Base-by-base conservation (phyloP, 108 stramenopile species). In the Conticribra guillardii region DNA sequence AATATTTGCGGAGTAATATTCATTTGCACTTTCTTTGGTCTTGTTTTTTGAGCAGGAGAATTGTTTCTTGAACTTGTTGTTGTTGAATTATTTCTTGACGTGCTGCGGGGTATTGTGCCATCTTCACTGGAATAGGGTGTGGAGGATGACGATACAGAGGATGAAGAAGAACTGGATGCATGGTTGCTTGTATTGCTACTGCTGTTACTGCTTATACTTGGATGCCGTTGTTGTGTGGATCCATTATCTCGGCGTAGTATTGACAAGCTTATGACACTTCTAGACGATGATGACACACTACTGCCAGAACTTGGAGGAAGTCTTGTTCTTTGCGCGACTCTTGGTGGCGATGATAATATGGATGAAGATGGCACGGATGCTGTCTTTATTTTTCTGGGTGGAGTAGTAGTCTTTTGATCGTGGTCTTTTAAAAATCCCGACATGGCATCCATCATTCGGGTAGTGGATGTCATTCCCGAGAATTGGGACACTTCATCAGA, bases 401-500 rank as follows among this genome's bases (percentile, higher is more conserved):
- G 37, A 9, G 37, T 9, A 9, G 11, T 41, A 9, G 37, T 41
- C 11, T 11, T 5, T 41, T 9, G 37, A 5, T 61, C 49, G 53
- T 54, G 51, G 18, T 41, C 32, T 8, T 28, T 58, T 17, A 73
- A 65, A 41, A 73, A 73, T 31, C 54, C 73, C 7, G 62, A 44
- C 73, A 73, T 73, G 19, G 62, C 73, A 21, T 58, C 56, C 30
- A 48, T 50, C 45, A 73, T 46, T 41, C 22, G 64, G 15, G 55
- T 24, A 4, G 50, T 50, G 15, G 33, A 18, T 21, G 62, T 69
- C 22, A 68, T 41, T 18, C 74, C 74, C 16, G 67, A 62, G 28
- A 76, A 33, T 21, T 76, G 60, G 8, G 74, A 76, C 46, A 68
- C 67, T 53, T 68, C 74, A 60, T 68, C 61, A 28, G 51, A 47